Percentiles rank a stretch among this genome's conserved stretches.
Conservation (phyloP, 2,329 filamentous ascomycete species). For the Colletotrichum filicis region DNA sequence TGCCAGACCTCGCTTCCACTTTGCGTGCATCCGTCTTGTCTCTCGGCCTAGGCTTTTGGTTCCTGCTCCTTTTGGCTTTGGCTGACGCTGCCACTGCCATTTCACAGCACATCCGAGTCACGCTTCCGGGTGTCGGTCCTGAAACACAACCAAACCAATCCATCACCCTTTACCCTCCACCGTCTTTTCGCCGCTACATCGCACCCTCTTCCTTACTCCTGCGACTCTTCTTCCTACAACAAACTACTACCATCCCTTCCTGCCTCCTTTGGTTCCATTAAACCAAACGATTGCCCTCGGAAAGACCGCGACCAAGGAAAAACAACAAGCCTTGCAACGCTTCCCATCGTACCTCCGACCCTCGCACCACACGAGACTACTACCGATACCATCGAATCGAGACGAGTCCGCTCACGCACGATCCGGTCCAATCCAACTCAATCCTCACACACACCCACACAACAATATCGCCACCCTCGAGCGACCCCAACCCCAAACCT, state of each 20-base stretch:
- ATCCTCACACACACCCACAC: conserved; percentile 28
- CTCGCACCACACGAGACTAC: conserved; percentile 27
- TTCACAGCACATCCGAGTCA: conserved; percentile 34
- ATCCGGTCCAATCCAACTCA: conserved; percentile 29
- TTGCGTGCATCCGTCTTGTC: conserved; percentile 4
- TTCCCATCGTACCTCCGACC: conserved; percentile 16
- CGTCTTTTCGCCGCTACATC: conserved; percentile 11
- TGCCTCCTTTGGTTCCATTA: not conserved
- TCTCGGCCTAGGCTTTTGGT: conserved; percentile 2
- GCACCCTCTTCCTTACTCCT: conserved; percentile 9
- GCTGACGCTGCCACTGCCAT: conserved; percentile 27
- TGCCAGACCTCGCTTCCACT: conserved; percentile 20
- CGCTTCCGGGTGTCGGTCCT: conserved; percentile 34
- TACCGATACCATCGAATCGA: conserved; percentile 29
- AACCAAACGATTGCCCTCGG: not conserved
- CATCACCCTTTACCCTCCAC: conserved; percentile 23
- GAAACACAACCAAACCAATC: conserved; percentile 34
- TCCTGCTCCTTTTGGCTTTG: not conserved
- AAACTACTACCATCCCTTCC: not conserved
- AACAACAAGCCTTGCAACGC: not conserved
- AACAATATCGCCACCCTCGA: conserved; percentile 31
- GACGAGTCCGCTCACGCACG: conserved; percentile 35
- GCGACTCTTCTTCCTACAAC: not conserved
- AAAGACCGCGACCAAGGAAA: not conserved
- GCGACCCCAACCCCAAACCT: conserved; percentile 8